These are phyloP conservation scores for Diaporthe australafricana DNA, from an alignment of 2,329 filamentous ascomycete genomes.

Conservation along the genomic window DNA sequence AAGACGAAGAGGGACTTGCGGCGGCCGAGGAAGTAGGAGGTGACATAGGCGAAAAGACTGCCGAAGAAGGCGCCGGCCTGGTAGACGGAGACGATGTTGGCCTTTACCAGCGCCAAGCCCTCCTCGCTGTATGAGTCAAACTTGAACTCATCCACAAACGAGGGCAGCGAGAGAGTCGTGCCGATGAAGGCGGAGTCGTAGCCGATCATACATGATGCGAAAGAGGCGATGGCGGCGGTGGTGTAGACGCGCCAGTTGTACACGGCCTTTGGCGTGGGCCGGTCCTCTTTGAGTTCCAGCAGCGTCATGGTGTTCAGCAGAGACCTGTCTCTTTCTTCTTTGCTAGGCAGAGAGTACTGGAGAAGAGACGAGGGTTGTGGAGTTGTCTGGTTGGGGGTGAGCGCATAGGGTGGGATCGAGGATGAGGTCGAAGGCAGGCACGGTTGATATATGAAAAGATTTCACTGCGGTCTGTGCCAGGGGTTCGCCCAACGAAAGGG, in stretches of 20 bases:
- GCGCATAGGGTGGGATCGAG: background rate
- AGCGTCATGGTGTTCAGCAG: conserved; percentile 48
- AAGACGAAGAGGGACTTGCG: conserved; percentile 73
- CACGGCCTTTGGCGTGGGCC: conserved; percentile 67
- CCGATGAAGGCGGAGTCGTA: conserved; percentile 84
- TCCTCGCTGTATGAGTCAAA: conserved; percentile 62
- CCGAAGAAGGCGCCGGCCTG: conserved; percentile 89
- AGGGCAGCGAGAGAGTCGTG: conserved; percentile 77
- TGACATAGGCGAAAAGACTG: conserved; percentile 74
- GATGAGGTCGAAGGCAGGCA: background rate
- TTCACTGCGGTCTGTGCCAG: conserved; percentile 11
- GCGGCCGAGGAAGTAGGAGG: conserved; percentile 75
- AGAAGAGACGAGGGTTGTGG: conserved; percentile 14
- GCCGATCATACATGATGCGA: conserved; percentile 68
- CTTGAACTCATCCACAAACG: conserved; percentile 76
- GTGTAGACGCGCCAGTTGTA: conserved; percentile 72
- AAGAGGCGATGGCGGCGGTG: conserved; percentile 65
- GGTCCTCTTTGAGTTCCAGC: conserved; percentile 64
- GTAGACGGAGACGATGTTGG: conserved; percentile 85
- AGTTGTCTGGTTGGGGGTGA: background rate
- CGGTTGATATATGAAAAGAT: conserved; percentile 36
- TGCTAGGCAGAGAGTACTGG: background rate
- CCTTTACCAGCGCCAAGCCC: conserved; percentile 70
- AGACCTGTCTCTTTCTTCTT: conserved; percentile 5
- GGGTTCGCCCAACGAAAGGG: conserved; percentile 10